These are phyloP conservation scores for Pharnaceum exiguum DNA, from an alignment of 148 eudicot genomes.

Conservation along the genomic window DNA sequence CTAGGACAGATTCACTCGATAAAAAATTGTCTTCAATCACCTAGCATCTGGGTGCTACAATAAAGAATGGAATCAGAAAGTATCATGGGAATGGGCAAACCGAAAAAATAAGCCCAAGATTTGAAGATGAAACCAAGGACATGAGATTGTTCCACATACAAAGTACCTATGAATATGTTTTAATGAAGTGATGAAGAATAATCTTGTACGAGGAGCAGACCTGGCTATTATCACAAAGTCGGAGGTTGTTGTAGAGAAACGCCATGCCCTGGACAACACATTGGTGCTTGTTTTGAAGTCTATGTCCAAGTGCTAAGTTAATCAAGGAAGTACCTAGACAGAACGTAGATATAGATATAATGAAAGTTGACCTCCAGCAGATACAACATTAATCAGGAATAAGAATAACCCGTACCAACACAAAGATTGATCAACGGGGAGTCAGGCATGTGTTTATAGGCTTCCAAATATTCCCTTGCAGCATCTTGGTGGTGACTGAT, in stretches of 20 bases:
- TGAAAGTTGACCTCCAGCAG: neutral
- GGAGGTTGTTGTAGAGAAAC: slow-evolving; percentile 68
- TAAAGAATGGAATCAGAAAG: too few species aligned
- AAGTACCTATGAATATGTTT: neutral
- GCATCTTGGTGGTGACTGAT: slow-evolving; percentile 88
- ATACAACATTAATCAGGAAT: neutral
- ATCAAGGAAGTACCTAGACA: slow-evolving; percentile 63
- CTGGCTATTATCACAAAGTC: slow-evolving; percentile 66
- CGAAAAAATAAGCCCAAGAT: neutral
- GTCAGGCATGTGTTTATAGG: slow-evolving; percentile 74
- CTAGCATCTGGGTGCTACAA: too few species aligned
- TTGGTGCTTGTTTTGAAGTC: slow-evolving; percentile 94
- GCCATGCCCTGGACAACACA: slow-evolving; percentile 82
- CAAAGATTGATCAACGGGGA: slow-evolving; percentile 79
- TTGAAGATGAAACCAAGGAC: neutral
- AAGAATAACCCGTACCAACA: slow-evolving; percentile 36
- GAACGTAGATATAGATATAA: neutral
- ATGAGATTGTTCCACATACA: neutral
- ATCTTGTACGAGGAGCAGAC: slow-evolving; percentile 21
- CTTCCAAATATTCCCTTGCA: slow-evolving; percentile 83
- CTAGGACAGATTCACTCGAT: too few species aligned
- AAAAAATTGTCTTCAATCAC: too few species aligned
- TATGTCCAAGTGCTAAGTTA: slow-evolving; percentile 69
- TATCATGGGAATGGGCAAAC: too few species aligned
- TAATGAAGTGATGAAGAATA: neutral